Percentiles rank a stretch among this genome's conserved stretches.
These are phyloP conservation scores for Penicillium cataractarum DNA, from an alignment of 495 filamentous ascomycete species.

Conservation along the genomic window DNA sequence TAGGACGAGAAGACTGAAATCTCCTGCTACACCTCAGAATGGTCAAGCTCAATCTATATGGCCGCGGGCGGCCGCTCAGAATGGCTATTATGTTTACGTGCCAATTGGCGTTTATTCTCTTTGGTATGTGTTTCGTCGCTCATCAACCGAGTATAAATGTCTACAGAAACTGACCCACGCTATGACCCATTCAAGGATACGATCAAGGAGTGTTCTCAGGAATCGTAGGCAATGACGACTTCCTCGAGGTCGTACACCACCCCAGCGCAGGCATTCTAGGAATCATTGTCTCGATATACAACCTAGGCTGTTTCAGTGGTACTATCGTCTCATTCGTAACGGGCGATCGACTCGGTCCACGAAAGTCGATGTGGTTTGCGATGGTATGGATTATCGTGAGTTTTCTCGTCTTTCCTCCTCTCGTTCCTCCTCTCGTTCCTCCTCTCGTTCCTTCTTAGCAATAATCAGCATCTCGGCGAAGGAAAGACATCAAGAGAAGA, in stretches of 20 bases:
- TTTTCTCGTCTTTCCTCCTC: too few species aligned
- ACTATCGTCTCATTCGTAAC: neutral
- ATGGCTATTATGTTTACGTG: constrained; percentile 45
- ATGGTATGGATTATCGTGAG: neutral
- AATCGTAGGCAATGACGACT: neutral
- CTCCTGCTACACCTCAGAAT: neutral
- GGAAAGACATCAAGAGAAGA: too few species aligned
- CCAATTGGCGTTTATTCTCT: constrained; percentile 40
- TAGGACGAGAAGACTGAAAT: neutral
- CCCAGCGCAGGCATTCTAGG: neutral
- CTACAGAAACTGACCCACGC: too few species aligned
- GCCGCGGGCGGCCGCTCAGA: constrained; percentile 37
- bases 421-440: too few species aligned
- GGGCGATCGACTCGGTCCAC: neutral
- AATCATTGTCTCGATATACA: neutral
- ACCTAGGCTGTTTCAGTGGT: neutral
- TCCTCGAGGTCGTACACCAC: neutral
- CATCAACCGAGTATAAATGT: too few species aligned
- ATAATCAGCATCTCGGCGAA: too few species aligned
- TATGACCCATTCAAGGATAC: neutral
- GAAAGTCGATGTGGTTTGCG: neutral
- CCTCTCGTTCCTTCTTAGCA: too few species aligned
- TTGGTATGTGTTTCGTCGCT: neutral
- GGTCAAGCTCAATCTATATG: constrained; percentile 13
- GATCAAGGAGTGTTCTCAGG: neutral